phyloP scores from a whole-genome alignment of 306 rosid species.

The apple (Malus domestica) region ASM211411v1 NC_041804.1:8680501-8681000 shows the following conservation, averaged over 20 bases:
- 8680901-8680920: too few species aligned
- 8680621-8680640: constrained; percentile 2
- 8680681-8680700: not conserved
- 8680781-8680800: not conserved
- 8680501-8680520: not conserved
- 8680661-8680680: constrained; percentile 4
- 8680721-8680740: not conserved
- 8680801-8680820: not conserved
- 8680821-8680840: too few species aligned
- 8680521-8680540: not conserved
- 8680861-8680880: too few species aligned
- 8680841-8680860: too few species aligned
- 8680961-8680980: too few species aligned
- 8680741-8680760: not conserved
- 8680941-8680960: too few species aligned
- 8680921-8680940: too few species aligned
- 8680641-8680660: not conserved
- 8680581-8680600: not conserved
- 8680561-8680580: constrained; percentile 6
- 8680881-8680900: too few species aligned
- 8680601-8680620: constrained; percentile 22
- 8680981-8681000: too few species aligned
- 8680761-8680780: not conserved
- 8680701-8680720: not conserved
- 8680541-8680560: not conserved